Conservation (phyloP, 176 grass and related monocot species). For the Hordeum vulgare region DNA sequence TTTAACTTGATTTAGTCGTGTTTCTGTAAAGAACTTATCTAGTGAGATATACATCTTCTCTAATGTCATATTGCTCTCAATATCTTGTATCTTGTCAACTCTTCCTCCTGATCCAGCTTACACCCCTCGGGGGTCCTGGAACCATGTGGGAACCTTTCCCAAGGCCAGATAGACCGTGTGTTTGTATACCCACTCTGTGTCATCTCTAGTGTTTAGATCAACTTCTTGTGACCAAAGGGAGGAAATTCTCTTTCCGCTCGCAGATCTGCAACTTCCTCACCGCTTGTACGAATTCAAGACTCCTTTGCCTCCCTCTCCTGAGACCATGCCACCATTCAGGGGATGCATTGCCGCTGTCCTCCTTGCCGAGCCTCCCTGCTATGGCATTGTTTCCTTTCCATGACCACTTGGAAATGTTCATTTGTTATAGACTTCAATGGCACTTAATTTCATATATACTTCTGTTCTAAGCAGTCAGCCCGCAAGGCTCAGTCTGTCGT, state of each 20-base stretch:
- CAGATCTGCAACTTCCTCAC: not conserved
- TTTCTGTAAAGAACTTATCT: not conserved
- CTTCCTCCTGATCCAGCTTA: not conserved
- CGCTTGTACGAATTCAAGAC: not conserved
- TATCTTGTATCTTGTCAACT: not conserved
- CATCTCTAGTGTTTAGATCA: not conserved
- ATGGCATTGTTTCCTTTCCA: not conserved
- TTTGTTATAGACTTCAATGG: not conserved
- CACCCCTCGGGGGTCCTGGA: not conserved
- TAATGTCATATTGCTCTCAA: not conserved
- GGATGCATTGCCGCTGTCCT: not conserved
- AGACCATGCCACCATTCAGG: not conserved
- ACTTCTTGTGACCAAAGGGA: not conserved
- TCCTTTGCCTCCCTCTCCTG: not conserved
- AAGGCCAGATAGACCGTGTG: not conserved
- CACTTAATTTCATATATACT: not conserved
- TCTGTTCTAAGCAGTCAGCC: not conserved
- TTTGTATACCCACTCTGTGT: not conserved
- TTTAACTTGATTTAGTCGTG: not conserved
- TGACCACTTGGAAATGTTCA: not conserved
- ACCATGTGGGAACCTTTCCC: not conserved
- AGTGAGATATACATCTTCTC: not conserved
- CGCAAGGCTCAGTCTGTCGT: not conserved
- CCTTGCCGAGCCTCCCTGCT: not conserved
- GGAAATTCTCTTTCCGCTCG: not conserved